Percentiles rank a stretch among this genome's conserved stretches.
Conservation (phyloP, 441 rosid genomes). For the Gossypium trilobum region DNA sequence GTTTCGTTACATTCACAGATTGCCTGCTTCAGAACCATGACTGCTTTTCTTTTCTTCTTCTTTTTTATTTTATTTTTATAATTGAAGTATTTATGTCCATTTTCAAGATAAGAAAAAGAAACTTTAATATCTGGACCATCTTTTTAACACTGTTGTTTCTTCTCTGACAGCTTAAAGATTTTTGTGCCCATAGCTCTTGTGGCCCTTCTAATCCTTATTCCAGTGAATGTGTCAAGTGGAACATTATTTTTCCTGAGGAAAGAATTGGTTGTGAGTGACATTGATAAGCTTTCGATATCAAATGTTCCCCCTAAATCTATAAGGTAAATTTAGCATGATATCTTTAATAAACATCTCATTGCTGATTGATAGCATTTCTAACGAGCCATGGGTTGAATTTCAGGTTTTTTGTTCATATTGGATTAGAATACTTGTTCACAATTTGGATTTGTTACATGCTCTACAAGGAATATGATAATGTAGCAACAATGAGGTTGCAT, state of each 20-base stretch:
- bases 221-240: slow-evolving; percentile 89
- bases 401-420: slow-evolving; percentile 94
- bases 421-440: slow-evolving; percentile 72
- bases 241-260: slow-evolving; percentile 69
- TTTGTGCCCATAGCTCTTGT: slow-evolving; percentile 65
- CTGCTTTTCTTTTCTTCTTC: neutral
- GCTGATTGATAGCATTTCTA: slow-evolving; percentile 5
- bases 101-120: neutral
- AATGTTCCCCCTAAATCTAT: slow-evolving; percentile 72
- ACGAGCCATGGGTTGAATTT: slow-evolving; percentile 18
- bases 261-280: slow-evolving; percentile 73
- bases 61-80: neutral
- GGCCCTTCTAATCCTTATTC: slow-evolving; percentile 74
- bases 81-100: neutral
- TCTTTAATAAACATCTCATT: neutral
- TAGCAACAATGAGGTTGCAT: slow-evolving; percentile 72
- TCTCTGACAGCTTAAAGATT: slow-evolving; percentile 63
- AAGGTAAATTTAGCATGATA: slow-evolving; percentile 36
- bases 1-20: neutral
- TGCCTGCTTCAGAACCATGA: neutral
- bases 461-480: slow-evolving; percentile 69
- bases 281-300: slow-evolving; percentile 91
- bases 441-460: slow-evolving; percentile 82
- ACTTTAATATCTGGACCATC: neutral
- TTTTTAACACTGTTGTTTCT: neutral